Conservation (phyloP, 768 basidiomycete species). For the Suillus spraguei region DNA sequence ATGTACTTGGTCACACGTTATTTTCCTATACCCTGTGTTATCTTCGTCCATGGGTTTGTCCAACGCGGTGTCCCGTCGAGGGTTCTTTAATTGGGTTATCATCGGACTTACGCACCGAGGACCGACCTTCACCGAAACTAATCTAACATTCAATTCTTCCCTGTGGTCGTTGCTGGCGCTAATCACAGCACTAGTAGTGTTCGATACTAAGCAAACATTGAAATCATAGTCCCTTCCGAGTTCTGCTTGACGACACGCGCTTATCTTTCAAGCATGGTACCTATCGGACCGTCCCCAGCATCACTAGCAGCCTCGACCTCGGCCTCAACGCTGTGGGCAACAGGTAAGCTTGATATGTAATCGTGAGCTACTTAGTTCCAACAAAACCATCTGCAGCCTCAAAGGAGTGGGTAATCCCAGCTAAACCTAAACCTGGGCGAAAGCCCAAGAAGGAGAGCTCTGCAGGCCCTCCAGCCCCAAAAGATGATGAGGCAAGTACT, state of each 20-base stretch:
- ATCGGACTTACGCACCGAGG: background rate
- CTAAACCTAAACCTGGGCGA: constrained; percentile 84
- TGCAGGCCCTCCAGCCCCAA: constrained; percentile 26
- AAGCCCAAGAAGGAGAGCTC: constrained; percentile 78
- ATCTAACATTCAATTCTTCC: constrained; percentile 6
- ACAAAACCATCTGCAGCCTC: constrained; percentile 53
- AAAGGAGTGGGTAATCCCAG: constrained; percentile 88
- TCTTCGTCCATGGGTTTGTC: background rate
- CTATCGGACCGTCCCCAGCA: constrained; percentile 32
- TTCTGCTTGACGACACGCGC: constrained; percentile 19
- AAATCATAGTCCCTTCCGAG: background rate
- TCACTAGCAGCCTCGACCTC: constrained; percentile 40
- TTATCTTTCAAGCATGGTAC: constrained; percentile 29
- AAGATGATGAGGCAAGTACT: constrained; percentile 53
- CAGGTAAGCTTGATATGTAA: constrained; percentile 46
- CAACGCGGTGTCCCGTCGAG: constrained; percentile 3
- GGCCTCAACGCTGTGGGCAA: constrained; percentile 72
- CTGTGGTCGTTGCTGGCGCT: background rate
- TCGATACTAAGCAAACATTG: background rate
- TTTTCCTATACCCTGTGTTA: background rate
- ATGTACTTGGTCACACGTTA: constrained; percentile 1
- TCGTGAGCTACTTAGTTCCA: constrained; percentile 4
- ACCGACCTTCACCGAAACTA: constrained; percentile 2
- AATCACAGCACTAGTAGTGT: background rate
- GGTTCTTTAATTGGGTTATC: background rate